Percentiles rank a stretch among this genome's conserved stretches.
Conservation (phyloP, 2,329 filamentous ascomycete species). For the Blastomyces gilchristii region DNA sequence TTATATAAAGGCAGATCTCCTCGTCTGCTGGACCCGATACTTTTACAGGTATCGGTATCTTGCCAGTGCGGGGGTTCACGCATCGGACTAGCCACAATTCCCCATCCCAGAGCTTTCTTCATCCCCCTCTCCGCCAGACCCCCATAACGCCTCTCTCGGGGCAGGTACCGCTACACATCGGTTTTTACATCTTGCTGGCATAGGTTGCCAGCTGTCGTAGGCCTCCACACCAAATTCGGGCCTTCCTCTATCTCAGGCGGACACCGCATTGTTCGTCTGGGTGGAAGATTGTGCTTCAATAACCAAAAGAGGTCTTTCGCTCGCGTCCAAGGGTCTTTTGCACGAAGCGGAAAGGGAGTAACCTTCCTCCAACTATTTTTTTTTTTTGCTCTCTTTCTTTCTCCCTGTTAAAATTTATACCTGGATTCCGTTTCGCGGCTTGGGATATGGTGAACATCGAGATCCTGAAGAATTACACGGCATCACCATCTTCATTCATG, state of each 20-base stretch:
- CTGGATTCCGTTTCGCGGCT: constrained; percentile 11
- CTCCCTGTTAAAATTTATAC: neutral
- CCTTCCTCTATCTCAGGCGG: constrained; percentile 87
- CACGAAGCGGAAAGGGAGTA: constrained; percentile 9
- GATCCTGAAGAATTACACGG: constrained; percentile 69
- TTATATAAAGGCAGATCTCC: constrained; percentile 46
- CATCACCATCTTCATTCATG: constrained; percentile 65
- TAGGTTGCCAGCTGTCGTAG: constrained; percentile 62
- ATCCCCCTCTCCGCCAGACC: constrained; percentile 74
- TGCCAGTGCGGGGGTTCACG: constrained; percentile 51
- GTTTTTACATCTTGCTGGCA: constrained; percentile 55
- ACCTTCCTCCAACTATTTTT: neutral
- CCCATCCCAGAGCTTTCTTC: constrained; percentile 69
- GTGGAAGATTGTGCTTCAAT: constrained; percentile 87
- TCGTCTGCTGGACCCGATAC: constrained; percentile 81
- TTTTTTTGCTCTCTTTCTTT: neutral
- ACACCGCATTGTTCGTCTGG: constrained; percentile 93
- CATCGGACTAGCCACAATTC: constrained; percentile 67
- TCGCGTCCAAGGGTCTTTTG: constrained; percentile 20
- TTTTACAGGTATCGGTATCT: constrained; percentile 71
- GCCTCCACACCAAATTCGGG: constrained; percentile 44
- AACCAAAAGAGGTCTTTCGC: constrained; percentile 22
- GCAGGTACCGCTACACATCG: constrained; percentile 31
- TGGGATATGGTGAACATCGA: constrained; percentile 75
- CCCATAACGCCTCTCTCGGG: constrained; percentile 70